Evolutionary conservation across 164 flowering plant genomes (phyloP).

Genomic region (Macadamia integrifolia): DNA sequence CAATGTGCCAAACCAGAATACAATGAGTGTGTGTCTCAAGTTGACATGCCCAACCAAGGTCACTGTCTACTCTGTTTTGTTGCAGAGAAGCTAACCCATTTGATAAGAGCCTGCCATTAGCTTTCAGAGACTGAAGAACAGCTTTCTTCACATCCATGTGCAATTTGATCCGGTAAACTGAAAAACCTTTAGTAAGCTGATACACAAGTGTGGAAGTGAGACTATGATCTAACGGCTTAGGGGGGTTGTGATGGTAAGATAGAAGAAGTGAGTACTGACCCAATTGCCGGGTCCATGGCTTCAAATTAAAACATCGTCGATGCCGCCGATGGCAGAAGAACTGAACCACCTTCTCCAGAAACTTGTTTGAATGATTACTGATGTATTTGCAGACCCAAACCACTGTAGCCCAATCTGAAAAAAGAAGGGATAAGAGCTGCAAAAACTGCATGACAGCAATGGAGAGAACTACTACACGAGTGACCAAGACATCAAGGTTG

Average conservation of each 20-base stretch:
- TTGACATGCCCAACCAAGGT: neutral
- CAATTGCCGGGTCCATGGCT: neutral
- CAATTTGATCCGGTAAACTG: neutral
- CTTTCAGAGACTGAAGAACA: neutral
- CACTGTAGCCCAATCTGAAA: constrained; percentile 5
- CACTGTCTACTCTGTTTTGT: neutral
- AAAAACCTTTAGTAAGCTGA: neutral
- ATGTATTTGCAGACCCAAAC: neutral
- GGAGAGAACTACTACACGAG: neutral
- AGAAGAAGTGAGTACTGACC: constrained; percentile 3
- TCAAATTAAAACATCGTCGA: neutral
- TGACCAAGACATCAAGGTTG: neutral
- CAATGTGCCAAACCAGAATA: constrained; percentile 11
- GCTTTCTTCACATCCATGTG: constrained; percentile 1
- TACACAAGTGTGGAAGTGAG: neutral
- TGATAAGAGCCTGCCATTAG: neutral
- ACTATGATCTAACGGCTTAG: neutral
- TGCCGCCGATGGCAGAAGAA: neutral
- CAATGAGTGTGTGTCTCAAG: neutral
- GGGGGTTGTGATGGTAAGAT: neutral
- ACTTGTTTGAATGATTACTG: neutral
- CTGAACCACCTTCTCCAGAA: neutral
- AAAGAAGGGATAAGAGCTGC: neutral
- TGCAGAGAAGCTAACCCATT: constrained; percentile 6
- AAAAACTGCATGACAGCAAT: neutral